Evolutionary conservation across 2,329 filamentous ascomycete genomes (phyloP).

Genomic region (Plectosphaerella sp.): DNA sequence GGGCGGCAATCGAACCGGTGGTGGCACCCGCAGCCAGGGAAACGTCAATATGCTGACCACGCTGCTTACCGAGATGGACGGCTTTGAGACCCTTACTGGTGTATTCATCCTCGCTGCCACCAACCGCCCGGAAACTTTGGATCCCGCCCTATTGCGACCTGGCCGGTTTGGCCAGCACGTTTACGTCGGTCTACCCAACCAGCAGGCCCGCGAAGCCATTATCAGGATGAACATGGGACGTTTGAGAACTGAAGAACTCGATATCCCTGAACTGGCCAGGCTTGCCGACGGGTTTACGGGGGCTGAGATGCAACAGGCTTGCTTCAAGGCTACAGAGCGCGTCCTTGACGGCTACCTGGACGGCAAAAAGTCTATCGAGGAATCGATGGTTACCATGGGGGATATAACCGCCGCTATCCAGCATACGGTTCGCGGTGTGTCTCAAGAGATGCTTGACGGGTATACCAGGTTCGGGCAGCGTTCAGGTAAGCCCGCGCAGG

Average conservation of each 20-base stretch:
- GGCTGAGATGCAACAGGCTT: conserved; percentile 66
- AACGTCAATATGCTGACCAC: conserved; percentile 84
- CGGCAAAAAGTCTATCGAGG: conserved; percentile 10
- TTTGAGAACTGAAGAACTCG: conserved; percentile 60
- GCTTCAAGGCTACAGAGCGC: conserved; percentile 35
- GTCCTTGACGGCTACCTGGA: conserved; percentile 32
- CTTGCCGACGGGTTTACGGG: conserved; percentile 76
- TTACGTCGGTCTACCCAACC: conserved; percentile 79
- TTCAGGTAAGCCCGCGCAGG: conserved; percentile 19
- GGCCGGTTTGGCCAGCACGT: conserved; percentile 82
- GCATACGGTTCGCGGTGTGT: conserved; percentile 53
- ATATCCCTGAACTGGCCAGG: conserved; percentile 58
- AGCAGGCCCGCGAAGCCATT: conserved; percentile 70
- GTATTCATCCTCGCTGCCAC: conserved; percentile 89
- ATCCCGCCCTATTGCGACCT: conserved; percentile 78
- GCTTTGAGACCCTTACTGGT: conserved; percentile 77
- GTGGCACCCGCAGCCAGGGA: conserved; percentile 29
- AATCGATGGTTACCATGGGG: conserved; percentile 26
- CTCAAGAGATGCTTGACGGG: conserved; percentile 49
- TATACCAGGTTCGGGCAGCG: conserved; percentile 53
- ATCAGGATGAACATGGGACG: conserved; percentile 62
- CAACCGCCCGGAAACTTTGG: conserved; percentile 81
- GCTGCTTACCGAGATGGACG: conserved; percentile 91
- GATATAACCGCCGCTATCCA: conserved; percentile 40
- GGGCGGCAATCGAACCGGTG: conserved; percentile 46